These are phyloP conservation scores for Xylaria arbuscula DNA, from an alignment of 2,329 filamentous ascomycete species.

Conservation along the genomic window DNA sequence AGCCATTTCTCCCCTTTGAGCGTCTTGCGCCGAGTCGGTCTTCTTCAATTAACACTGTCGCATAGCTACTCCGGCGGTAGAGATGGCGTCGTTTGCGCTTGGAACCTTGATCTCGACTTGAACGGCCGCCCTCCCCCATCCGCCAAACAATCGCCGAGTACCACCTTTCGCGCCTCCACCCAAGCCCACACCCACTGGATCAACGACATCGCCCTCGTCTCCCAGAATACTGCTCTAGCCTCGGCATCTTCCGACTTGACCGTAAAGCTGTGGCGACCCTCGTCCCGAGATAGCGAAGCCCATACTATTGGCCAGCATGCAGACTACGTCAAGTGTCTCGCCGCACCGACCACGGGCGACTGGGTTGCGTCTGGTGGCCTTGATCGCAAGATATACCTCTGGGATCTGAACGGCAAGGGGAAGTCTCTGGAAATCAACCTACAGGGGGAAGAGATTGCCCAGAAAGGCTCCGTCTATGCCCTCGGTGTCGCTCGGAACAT, in stretches of 20 bases:
- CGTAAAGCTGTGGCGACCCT: constrained; percentile 91
- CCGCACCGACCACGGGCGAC: constrained; percentile 74
- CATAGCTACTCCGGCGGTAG: constrained; percentile 91
- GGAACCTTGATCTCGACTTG: constrained; percentile 84
- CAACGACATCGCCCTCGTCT: constrained; percentile 87
- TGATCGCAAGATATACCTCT: constrained; percentile 90
- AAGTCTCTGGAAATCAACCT: constrained; percentile 89
- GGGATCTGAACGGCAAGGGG: constrained; percentile 90
- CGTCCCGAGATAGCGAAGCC: constrained; percentile 71
- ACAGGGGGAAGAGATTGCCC: constrained; percentile 80
- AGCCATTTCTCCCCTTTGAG: constrained; percentile 15
- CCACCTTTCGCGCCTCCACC: constrained; percentile 69
- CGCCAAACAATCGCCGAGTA: constrained; percentile 58
- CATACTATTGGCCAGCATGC: constrained; percentile 91
- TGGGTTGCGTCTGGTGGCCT: constrained; percentile 96
- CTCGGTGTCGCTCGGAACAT: constrained; percentile 82
- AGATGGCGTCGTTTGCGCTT: constrained; percentile 95
- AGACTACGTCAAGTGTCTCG: constrained; percentile 96
- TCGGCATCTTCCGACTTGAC: constrained; percentile 94
- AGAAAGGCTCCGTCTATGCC: constrained; percentile 96
- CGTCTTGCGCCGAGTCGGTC: not conserved
- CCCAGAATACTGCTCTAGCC: constrained; percentile 81
- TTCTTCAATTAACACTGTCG: constrained; percentile 35
- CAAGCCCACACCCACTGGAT: constrained; percentile 95
- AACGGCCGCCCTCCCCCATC: constrained; percentile 46